Base-by-base conservation (phyloP, 495 filamentous ascomycete species). In the Bacidia rubella region DNA sequence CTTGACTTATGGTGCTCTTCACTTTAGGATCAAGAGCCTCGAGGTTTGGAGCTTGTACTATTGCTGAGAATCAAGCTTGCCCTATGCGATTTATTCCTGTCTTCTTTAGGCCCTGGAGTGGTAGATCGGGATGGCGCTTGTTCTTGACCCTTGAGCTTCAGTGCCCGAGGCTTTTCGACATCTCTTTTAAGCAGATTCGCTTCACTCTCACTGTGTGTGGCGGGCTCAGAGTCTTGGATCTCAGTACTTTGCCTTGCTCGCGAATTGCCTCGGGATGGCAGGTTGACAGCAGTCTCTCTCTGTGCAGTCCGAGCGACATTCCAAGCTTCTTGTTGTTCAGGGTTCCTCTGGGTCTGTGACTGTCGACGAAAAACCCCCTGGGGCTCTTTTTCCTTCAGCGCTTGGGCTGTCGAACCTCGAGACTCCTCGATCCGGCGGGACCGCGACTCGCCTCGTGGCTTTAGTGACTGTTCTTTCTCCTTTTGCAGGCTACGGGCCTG, bases 341-440 rank as follows among this genome's bases (percentile, higher is more conserved):
- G 15, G 15, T 3, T 21, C 19, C 44, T 20, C 22, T 15, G 44
- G 3, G 3, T 27, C 24, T 7, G 44, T 11, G 11, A 24, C 19
- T 20, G 44, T 22, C 15, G 9, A 21, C n/a, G 44, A 12, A n/a
- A 63, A 65, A 7, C 7, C 5, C 7, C 51, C 74, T 68, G 49
- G 78, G 55, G 42, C 53, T 63, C 50, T 74, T 71, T 75, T 62
- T 74, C 74, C 50, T 60, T 65, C 57, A 73, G 70, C n/a, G 65
- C 56, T 54, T 61, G 65, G 1, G 58, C 40, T 21, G 73, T 55
- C 26, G 66, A 65, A 4, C 67, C 56, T 50, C 54, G 62, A 15
- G 62, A 51, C 53, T 63, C 52, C 47, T 47, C 24, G 60, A 65
- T 43, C 73, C 67, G 4, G 59, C 62, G 9, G 60, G 57, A 64